Evolutionary conservation across 148 eudicot genomes (phyloP).

Genomic region (Vaccinium myrtillus): DNA sequence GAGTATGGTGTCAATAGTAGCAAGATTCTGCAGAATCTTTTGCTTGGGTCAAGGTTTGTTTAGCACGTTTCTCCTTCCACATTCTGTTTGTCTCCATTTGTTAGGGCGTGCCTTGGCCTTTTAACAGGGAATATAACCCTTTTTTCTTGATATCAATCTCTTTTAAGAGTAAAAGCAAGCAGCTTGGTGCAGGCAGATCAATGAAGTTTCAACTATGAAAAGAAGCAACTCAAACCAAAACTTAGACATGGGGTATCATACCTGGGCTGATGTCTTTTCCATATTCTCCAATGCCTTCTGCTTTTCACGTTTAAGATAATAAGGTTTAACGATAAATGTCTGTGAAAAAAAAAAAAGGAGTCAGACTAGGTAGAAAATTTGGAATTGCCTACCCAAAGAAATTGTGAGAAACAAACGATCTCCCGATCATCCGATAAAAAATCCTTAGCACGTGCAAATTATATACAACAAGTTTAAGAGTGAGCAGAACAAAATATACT

Average conservation of each 20-base stretch:
- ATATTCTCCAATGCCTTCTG: slow-evolving; percentile 64
- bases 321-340: slow-evolving; percentile 77
- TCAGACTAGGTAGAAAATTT: not conserved
- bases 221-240: not conserved
- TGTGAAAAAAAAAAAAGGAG: slow-evolving; percentile 37
- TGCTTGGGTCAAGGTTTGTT: not conserved
- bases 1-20: not conserved
- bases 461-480: not conserved
- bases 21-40: not conserved
- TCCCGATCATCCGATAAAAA: not conserved
- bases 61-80: not conserved
- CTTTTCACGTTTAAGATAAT: slow-evolving; percentile 74
- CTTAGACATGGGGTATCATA: slow-evolving; percentile 25
- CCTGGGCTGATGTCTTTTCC: slow-evolving; percentile 76
- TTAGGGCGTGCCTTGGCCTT: not conserved
- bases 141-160: not conserved
- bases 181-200: not conserved
- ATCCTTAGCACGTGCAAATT: not conserved
- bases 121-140: not conserved
- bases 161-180: slow-evolving; percentile 6
- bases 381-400: not conserved
- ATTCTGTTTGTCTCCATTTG: not conserved
- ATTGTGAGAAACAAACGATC: not conserved
- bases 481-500: not conserved
- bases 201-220: not conserved